These are phyloP conservation scores for Afroboletus lepidellus DNA, from an alignment of 1,284 basidiomycete species.

Conservation along the genomic window DNA sequence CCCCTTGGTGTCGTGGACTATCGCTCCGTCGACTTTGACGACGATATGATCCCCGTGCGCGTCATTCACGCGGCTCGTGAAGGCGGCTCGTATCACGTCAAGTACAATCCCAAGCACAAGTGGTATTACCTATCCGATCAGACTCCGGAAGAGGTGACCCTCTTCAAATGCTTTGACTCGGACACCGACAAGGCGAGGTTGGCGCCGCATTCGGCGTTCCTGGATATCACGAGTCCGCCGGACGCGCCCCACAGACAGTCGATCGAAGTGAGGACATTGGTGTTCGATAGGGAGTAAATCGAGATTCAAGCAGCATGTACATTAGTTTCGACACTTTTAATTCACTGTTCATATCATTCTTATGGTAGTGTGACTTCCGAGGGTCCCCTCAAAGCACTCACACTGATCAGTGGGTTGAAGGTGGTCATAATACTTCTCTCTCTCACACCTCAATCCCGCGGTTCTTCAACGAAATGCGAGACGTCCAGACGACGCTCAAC, in stretches of 20 bases:
- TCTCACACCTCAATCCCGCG: no score
- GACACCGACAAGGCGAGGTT: slow-evolving; percentile 37
- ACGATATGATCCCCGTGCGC: slow-evolving; percentile 35
- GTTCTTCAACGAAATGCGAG: no score
- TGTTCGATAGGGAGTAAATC: slow-evolving; percentile 17
- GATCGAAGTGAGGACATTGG: slow-evolving; percentile 21
- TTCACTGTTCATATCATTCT: no score
- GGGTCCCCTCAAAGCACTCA: no score
- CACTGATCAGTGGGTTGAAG: no score
- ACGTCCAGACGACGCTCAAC: not conserved
- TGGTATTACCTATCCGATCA: slow-evolving; percentile 36
- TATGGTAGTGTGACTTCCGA: no score
- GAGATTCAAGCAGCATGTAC: not conserved
- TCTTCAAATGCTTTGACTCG: slow-evolving; percentile 49
- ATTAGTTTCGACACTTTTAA: no score
- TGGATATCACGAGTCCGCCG: slow-evolving; percentile 36
- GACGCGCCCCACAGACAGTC: slow-evolving; percentile 36
- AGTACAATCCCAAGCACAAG: slow-evolving; percentile 39
- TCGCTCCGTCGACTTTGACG: slow-evolving; percentile 36
- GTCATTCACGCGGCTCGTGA: slow-evolving; percentile 37
- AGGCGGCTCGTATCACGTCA: slow-evolving; percentile 35
- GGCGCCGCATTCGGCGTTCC: slow-evolving; percentile 46
- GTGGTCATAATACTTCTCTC: no score
- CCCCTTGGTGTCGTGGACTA: slow-evolving; percentile 50
- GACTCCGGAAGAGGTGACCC: slow-evolving; percentile 42